Base-by-base conservation (phyloP, 2,329 filamentous ascomycete genomes). In the Ascochyta rabiei region DNA sequence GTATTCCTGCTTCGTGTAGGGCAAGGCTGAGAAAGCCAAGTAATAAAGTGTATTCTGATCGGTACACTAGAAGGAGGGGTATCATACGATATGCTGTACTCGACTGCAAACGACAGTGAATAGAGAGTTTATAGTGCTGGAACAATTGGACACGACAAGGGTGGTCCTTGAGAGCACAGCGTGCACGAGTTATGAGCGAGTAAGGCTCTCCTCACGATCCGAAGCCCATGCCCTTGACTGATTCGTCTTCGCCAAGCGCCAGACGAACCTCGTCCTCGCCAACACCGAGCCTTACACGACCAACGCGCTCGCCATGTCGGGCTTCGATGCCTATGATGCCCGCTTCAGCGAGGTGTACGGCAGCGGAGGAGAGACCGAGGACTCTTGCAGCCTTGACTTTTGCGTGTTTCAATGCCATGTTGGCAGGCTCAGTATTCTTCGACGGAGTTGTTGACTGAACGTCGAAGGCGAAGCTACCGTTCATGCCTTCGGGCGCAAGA, bases 191-290 rank as follows among this genome's bases (percentile, higher is more conserved):
- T 7, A 18, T 42, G 4, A 18, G 33, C 24, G 33, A 15, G 26
- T 31, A 35, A 46, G 45, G 37, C 45, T 31, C 19, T 38, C 46
- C 51, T 65, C 53, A 68, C 8, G 60, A 47, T 41, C 60, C 63
- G 34, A 68, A 65, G 26, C 91, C 90, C 68, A 96, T 80, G 34
- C 89, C 88, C 75, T 88, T 92, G 50, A 96, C 88, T 70, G 97
- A 91, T 7, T 85, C 85, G 77, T 99, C 95, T 62, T 96, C 93
- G 56, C 89, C 86, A 64, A 98, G 86, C 26, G 93, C 95, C 71
- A 91, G 84, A 71, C 89, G 89, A 24, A 99, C 86, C 76, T 99
- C 93, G 68, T 98, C 93, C 56, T 96, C 91, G 12, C 90, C 89
- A 62, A 98, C 88, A 19, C 90, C 87, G 52, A 99, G 80, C 52